These are phyloP conservation scores for Oryza nivara DNA, from an alignment of 176 grass and related monocot genomes.

Conservation along the genomic window DNA sequence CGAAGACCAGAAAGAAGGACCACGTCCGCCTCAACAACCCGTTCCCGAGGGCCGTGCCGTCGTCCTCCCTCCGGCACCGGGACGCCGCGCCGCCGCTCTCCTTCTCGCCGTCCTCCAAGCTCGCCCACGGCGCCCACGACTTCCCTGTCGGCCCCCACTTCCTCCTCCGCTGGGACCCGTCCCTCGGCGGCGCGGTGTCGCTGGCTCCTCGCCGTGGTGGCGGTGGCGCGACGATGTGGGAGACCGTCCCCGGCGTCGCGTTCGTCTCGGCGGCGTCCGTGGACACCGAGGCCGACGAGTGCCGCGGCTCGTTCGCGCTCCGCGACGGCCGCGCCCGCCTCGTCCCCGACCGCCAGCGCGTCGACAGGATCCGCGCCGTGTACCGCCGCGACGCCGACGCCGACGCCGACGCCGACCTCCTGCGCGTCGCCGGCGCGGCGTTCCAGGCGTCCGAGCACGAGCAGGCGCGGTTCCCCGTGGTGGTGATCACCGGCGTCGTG, in stretches of 20 bases:
- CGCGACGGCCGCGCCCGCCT: constrained; percentile 57
- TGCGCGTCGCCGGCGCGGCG: constrained; percentile 50
- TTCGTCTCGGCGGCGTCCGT: constrained; percentile 74
- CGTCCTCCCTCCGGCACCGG: constrained; percentile 40
- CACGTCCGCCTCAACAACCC: constrained; percentile 80
- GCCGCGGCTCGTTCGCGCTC: constrained; percentile 81
- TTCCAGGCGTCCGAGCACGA: constrained; percentile 27
- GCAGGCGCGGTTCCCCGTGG: constrained; percentile 53
- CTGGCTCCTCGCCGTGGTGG: constrained; percentile 6
- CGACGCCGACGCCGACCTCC: constrained; percentile 40
- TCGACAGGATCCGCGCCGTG: constrained; percentile 59
- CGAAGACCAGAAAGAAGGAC: constrained; percentile 67
- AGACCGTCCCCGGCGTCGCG: constrained; percentile 66
- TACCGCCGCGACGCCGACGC: constrained; percentile 50
- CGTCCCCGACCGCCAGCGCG: constrained; percentile 59
- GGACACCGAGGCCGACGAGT: constrained; percentile 63
- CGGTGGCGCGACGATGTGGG: constrained; percentile 51
- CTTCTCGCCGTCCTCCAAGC: constrained; percentile 53
- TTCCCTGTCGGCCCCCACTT: constrained; percentile 63
- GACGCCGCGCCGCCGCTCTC: constrained; percentile 47
- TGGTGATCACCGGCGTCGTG: constrained; percentile 62
- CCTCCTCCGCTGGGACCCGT: constrained; percentile 60
- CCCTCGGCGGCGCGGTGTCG: constrained; percentile 36
- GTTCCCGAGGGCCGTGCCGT: constrained; percentile 56
- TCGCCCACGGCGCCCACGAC: constrained; percentile 53